Conservation (phyloP, 768 basidiomycete genomes). For the Dictyophora rubrovolvata region DNA sequence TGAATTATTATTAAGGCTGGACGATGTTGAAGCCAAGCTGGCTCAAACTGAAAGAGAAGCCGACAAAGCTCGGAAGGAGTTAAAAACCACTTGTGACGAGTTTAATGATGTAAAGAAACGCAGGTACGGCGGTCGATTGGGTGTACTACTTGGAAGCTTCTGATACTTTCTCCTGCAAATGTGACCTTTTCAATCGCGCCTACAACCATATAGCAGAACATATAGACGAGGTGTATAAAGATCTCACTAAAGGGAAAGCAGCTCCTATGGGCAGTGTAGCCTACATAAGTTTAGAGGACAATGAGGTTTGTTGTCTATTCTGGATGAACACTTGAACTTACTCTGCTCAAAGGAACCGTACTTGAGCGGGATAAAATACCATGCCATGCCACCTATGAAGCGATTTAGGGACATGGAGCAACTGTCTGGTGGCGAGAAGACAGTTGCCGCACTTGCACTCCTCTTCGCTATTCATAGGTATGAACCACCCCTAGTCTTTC, state of each 20-base stretch:
- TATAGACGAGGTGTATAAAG: too few species aligned
- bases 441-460: too few species aligned
- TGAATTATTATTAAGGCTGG: conserved; percentile 80
- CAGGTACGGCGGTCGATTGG: conserved; percentile 40
- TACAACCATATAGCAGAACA: conserved; percentile 95
- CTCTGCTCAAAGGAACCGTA: too few species aligned
- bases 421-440: too few species aligned
- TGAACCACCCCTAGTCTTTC: too few species aligned
- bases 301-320: too few species aligned
- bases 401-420: too few species aligned
- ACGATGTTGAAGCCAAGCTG: too few species aligned
- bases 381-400: too few species aligned
- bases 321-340: too few species aligned
- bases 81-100: conserved; percentile 80
- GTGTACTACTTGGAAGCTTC: not conserved
- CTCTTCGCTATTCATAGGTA: too few species aligned
- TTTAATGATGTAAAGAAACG: conserved; percentile 81
- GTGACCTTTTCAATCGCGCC: conserved; percentile 88
- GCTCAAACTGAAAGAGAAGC: conserved; percentile 87
- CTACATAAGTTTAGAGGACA: conserved; percentile 92
- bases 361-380: too few species aligned
- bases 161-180: conserved; percentile 26
- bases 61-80: conserved; percentile 83
- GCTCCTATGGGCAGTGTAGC: conserved; percentile 94
- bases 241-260: conserved; percentile 93